phyloP scores from a whole-genome alignment of 306 rosid species.

The Fagus sylvatica region DNA sequence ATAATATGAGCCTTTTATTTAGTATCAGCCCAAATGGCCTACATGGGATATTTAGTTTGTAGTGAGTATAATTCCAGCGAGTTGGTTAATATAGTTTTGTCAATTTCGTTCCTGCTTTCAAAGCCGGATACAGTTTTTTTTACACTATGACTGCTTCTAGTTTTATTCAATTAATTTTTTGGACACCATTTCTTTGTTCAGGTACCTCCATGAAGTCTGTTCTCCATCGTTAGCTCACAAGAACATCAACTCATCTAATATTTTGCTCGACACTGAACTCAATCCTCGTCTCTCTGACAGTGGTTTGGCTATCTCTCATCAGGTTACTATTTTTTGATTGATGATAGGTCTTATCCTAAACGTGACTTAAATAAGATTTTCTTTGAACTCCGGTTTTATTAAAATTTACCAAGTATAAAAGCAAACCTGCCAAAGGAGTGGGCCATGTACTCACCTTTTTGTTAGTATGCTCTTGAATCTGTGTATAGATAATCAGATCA shows the following conservation, averaged over 20 bases:
- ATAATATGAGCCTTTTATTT: too few relatives aligned
- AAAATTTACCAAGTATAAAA: not conserved
- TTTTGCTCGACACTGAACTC: slow-evolving; percentile 73
- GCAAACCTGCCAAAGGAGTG: too few relatives aligned
- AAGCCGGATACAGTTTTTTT: not conserved
- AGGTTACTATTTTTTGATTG: slow-evolving; percentile 41
- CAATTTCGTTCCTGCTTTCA: slow-evolving; percentile 1
- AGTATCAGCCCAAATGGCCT: too few relatives aligned
- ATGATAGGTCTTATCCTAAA: not conserved
- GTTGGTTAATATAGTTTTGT: not conserved
- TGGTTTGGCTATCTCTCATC: slow-evolving; percentile 76
- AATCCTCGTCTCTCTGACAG: slow-evolving; percentile 81
- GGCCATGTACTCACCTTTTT: too few relatives aligned
- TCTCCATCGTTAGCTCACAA: slow-evolving; percentile 80
- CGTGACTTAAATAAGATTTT: slow-evolving; percentile 9
- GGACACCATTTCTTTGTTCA: slow-evolving; percentile 25
- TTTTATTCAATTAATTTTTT: slow-evolving; percentile 3
- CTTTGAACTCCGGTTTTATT: not conserved
- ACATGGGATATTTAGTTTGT: not conserved
- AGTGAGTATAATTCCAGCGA: not conserved
- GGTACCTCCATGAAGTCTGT: slow-evolving; percentile 82
- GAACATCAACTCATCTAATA: slow-evolving; percentile 83
- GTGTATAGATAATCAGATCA: too few relatives aligned
- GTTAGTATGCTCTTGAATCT: too few relatives aligned
- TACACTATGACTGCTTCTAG: slow-evolving; percentile 15